Percentiles rank a stretch among this genome's conserved stretches.
phyloP scores from a whole-genome alignment of 2,329 filamentous ascomycete species.

The Calonectria pauciramosa region DNA sequence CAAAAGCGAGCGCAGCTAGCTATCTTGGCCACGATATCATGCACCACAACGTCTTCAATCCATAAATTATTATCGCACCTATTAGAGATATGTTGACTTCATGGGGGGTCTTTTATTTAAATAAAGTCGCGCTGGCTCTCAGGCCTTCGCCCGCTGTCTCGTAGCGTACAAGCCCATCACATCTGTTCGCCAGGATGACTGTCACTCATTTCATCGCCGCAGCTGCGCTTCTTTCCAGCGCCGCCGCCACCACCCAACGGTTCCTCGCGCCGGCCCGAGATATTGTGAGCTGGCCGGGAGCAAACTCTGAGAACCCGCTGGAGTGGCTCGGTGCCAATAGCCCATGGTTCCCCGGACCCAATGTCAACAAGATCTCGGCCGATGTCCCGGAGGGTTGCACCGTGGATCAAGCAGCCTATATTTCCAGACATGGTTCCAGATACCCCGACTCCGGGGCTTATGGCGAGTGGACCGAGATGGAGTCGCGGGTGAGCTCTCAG shows the following conservation, averaged over 20 bases:
- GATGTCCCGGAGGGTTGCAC: constrained; percentile 68
- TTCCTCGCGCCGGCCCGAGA: constrained; percentile 19
- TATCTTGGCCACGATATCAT: constrained; percentile 2
- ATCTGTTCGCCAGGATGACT: background rate
- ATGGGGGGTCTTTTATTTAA: background rate
- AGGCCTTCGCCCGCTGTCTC: no score
- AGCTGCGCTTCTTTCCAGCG: background rate
- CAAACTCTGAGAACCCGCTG: constrained; percentile 11
- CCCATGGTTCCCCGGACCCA: constrained; percentile 56
- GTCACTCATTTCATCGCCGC: background rate
- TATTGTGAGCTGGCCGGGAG: constrained; percentile 22
- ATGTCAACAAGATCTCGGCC: constrained; percentile 68
- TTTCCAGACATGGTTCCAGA: constrained; percentile 72
- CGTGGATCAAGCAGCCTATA: constrained; percentile 72
- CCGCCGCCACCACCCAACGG: background rate
- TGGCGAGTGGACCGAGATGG: constrained; percentile 65
- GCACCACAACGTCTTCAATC: background rate
- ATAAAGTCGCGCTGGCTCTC: background rate
- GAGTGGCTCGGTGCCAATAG: constrained; percentile 28
- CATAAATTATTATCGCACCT: constrained; percentile 9
- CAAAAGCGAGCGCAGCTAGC: background rate
- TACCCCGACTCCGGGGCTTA: constrained; percentile 75
- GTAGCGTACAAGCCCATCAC: background rate
- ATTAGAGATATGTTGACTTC: background rate
- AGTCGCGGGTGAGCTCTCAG: constrained; percentile 52